phyloP scores from a whole-genome alignment of 345 rosid genomes.

The Carallia pectinifolia region DNA sequence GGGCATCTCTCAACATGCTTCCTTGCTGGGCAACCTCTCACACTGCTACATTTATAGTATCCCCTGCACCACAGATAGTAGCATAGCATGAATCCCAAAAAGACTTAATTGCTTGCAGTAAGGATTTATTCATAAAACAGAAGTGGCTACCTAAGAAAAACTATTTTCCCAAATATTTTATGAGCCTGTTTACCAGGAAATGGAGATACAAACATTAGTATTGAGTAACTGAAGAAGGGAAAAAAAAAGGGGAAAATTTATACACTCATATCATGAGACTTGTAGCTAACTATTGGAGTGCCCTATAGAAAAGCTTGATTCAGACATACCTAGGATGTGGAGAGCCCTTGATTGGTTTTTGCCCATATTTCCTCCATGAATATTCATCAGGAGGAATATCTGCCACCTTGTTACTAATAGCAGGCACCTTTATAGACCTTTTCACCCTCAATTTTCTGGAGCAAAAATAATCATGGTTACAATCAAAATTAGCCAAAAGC shows the following conservation, averaged over 20 bases:
- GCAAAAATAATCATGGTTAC: background rate
- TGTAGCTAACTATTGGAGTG: background rate
- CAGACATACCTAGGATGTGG: constrained; percentile 71
- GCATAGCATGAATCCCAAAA: background rate
- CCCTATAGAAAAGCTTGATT: background rate
- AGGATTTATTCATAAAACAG: background rate
- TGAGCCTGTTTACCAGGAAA: too few species aligned
- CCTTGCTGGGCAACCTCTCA: constrained; percentile 85
- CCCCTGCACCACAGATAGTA: constrained; percentile 46
- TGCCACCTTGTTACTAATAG: constrained; percentile 78
- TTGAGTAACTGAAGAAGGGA: too few species aligned
- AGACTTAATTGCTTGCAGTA: background rate
- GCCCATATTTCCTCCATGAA: constrained; percentile 87
- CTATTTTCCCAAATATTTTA: too few species aligned
- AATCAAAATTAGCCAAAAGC: background rate
- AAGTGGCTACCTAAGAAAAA: too few species aligned
- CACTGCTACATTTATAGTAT: constrained; percentile 77
- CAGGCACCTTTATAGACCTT: constrained; percentile 79
- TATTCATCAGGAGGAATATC: constrained; percentile 87
- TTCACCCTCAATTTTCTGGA: constrained; percentile 59
- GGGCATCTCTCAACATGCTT: constrained; percentile 82
- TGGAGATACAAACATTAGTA: too few species aligned
- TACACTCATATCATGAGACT: background rate
- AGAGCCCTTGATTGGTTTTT: constrained; percentile 81
- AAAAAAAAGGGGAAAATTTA: background rate